Evolutionary conservation across 2,329 filamentous ascomycete species (phyloP).

Genomic region (Aurifilum marmelostoma): DNA sequence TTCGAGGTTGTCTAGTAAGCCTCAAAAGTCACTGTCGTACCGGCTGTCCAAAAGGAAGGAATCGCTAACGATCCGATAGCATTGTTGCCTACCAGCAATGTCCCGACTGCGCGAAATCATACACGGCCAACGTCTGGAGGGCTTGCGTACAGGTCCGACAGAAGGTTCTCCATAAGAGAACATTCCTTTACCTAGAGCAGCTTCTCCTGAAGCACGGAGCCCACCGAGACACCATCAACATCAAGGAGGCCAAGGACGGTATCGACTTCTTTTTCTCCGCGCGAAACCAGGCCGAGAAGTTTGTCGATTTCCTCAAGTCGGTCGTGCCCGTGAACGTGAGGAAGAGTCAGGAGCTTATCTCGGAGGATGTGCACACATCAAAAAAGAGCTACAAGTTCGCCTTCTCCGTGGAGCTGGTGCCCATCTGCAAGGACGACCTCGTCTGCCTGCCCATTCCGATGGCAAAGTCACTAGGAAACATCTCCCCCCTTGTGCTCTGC

Average conservation of each 20-base stretch:
- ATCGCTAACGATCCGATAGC: conserved; percentile 17
- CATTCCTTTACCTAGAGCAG: conserved; percentile 77
- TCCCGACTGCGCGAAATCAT: conserved; percentile 92
- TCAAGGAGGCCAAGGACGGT: conserved; percentile 91
- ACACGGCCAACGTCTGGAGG: conserved; percentile 94
- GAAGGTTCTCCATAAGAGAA: conserved; percentile 93
- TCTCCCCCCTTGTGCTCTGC: conserved; percentile 83
- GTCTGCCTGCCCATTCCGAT: conserved; percentile 91
- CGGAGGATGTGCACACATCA: conserved; percentile 87
- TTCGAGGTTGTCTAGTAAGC: conserved; percentile 84
- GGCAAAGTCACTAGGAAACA: conserved; percentile 86
- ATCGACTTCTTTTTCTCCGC: conserved; percentile 94
- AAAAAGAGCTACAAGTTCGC: conserved; percentile 94
- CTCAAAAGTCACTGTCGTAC: neutral
- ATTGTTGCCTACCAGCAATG: conserved; percentile 91
- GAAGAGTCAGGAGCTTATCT: conserved; percentile 72
- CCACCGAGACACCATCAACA: conserved; percentile 93
- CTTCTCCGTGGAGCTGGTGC: conserved; percentile 85
- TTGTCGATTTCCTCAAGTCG: conserved; percentile 77
- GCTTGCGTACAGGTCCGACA: conserved; percentile 94
- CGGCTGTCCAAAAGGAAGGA: neutral
- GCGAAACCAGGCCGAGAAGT: conserved; percentile 82
- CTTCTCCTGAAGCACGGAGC: conserved; percentile 93
- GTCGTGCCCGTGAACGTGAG: conserved; percentile 67
- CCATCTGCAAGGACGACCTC: conserved; percentile 96